phyloP scores from a whole-genome alignment of 176 grass and related monocot species.

The Thinopyrum elongatum region DNA sequence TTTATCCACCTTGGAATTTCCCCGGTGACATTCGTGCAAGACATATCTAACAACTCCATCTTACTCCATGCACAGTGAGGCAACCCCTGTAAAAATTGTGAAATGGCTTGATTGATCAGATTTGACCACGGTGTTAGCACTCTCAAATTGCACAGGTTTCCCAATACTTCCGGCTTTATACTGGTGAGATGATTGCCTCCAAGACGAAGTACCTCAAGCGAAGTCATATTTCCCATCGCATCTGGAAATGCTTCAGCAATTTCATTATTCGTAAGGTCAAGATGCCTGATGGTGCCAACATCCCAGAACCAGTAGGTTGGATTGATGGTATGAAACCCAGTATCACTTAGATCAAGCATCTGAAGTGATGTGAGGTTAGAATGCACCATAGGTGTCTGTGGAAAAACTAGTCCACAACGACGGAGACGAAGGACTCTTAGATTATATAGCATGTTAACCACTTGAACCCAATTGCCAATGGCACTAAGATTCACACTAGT shows the following conservation, averaged over 20 bases:
- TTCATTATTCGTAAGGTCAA: neutral
- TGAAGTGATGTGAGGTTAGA: slow-evolving; percentile 7
- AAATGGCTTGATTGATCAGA: neutral
- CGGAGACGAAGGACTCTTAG: neutral
- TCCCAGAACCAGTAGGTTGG: slow-evolving; percentile 5
- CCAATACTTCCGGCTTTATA: neutral
- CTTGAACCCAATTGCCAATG: slow-evolving; percentile 4
- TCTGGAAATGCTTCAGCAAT: neutral
- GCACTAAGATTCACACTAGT: neutral
- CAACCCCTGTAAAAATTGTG: neutral
- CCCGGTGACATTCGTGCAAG: neutral
- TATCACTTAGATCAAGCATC: neutral
- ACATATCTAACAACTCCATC: neutral
- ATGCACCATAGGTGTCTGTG: neutral
- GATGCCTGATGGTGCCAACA: neutral
- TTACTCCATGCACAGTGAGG: neutral
- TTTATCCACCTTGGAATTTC: neutral
- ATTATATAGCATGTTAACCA: neutral
- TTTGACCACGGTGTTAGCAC: neutral
- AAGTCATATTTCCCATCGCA: neutral
- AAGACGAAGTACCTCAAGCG: neutral
- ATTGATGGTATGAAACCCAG: neutral
- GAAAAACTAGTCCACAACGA: neutral
- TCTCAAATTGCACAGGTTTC: neutral
- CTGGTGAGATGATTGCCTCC: neutral